Conservation (phyloP, 1,284 basidiomycete species). For the Pseudozyma tsukubaensis region DNA sequence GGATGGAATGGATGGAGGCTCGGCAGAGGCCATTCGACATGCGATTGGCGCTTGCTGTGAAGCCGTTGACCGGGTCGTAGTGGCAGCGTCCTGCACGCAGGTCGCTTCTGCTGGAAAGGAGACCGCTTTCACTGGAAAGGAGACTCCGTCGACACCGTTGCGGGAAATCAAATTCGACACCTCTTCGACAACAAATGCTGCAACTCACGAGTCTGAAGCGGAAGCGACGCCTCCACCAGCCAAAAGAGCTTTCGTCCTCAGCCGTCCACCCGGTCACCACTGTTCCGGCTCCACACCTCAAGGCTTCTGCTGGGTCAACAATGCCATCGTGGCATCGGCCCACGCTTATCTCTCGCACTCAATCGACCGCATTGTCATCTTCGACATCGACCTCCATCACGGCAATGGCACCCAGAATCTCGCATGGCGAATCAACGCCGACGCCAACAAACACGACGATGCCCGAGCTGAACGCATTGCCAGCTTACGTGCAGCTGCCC, state of each 20-base stretch:
- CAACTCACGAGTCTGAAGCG: background rate
- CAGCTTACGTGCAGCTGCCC: slow-evolving; percentile 27
- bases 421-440: slow-evolving; percentile 90
- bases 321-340: slow-evolving; percentile 87
- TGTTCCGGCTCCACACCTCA: slow-evolving; percentile 73
- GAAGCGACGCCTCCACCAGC: slow-evolving; percentile 29
- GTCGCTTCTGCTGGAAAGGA: background rate
- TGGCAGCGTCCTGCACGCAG: background rate
- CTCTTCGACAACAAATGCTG: too few species aligned
- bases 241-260: slow-evolving; percentile 64
- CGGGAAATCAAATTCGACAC: slow-evolving; percentile 18
- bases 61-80: slow-evolving; percentile 63
- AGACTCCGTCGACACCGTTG: background rate
- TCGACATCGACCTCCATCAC: slow-evolving; percentile 95
- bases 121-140: background rate
- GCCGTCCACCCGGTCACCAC: slow-evolving; percentile 68
- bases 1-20: slow-evolving; percentile 49
- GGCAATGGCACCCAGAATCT: slow-evolving; percentile 87
- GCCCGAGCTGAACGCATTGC: slow-evolving; percentile 49
- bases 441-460: slow-evolving; percentile 72
- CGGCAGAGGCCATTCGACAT: slow-evolving; percentile 61
- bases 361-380: slow-evolving; percentile 82
- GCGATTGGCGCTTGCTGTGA: slow-evolving; percentile 63
- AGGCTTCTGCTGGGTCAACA: slow-evolving; percentile 91
- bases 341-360: slow-evolving; percentile 88